Evolutionary conservation across 306 rosid genomes (phyloP).

Genomic region (Spatholobus suberectus): DNA sequence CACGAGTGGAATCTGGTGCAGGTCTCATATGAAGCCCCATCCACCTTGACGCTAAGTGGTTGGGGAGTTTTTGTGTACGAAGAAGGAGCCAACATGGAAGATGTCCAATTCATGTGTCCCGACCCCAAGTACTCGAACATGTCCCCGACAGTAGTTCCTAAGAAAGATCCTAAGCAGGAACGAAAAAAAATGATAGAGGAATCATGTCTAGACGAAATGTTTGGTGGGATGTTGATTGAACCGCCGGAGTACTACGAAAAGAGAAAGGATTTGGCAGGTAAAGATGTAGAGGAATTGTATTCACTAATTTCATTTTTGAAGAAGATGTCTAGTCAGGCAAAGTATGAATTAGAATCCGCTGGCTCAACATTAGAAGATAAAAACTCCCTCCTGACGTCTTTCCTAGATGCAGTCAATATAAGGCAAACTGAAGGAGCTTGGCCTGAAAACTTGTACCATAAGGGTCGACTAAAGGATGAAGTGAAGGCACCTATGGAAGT

Average conservation of each 20-base stretch:
- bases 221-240: too few relatives aligned
- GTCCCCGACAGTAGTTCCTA: not conserved
- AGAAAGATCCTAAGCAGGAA: not conserved
- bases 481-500: not conserved
- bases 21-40: not conserved
- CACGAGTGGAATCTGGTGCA: conserved; percentile 12
- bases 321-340: not conserved
- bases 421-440: too few relatives aligned
- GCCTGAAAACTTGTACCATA: too few relatives aligned
- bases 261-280: not conserved
- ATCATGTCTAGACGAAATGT: too few relatives aligned
- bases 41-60: not conserved
- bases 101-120: conserved; percentile 5
- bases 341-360: not conserved
- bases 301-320: not conserved
- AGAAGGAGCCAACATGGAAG: not conserved
- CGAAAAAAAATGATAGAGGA: not conserved
- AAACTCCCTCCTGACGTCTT: not conserved
- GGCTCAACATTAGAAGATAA: not conserved
- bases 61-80: conserved; percentile 5
- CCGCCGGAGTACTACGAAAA: too few relatives aligned
- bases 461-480: too few relatives aligned
- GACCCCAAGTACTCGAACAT: not conserved
- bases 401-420: too few relatives aligned
- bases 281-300: not conserved